These are phyloP conservation scores for Microascus cirrosus DNA, from an alignment of 2,329 filamentous ascomycete genomes.

Conservation along the genomic window DNA sequence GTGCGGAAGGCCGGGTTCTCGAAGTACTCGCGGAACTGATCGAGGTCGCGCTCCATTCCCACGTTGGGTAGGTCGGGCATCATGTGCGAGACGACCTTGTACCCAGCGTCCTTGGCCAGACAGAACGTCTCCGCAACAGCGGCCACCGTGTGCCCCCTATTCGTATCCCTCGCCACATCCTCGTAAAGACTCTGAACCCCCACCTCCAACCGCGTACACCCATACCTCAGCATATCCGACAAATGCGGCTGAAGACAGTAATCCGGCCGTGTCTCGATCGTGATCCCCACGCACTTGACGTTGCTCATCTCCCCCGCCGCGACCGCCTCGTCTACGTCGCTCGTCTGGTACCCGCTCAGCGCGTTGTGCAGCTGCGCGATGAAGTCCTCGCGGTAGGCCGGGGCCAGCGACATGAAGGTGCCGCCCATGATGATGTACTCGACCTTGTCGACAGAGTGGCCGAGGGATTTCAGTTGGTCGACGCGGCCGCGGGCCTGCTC, in stretches of 20 bases:
- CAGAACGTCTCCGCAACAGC: conserved; percentile 95
- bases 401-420: conserved; percentile 93
- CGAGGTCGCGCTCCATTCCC: conserved; percentile 93
- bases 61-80: conserved; percentile 98
- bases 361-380: conserved; percentile 96
- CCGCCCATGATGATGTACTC: conserved; percentile 99
- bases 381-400: conserved; percentile 84
- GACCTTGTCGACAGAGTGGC: conserved; percentile 96
- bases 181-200: conserved; percentile 96
- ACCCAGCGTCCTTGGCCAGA: conserved; percentile 93
- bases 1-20: conserved; percentile 93
- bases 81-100: conserved; percentile 99
- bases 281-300: conserved; percentile 96
- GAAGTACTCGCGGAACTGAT: conserved; percentile 97
- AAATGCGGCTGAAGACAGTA: conserved; percentile 96
- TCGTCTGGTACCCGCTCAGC: conserved; percentile 88
- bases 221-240: conserved; percentile 93
- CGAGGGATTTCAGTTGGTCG: conserved; percentile 90
- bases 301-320: conserved; percentile 92
- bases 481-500: conserved; percentile 93
- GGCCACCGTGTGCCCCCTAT: conserved; percentile 90
- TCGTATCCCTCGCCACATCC: conserved; percentile 95
- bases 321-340: conserved; percentile 90
- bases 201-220: conserved; percentile 87
- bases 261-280: conserved; percentile 92